Evolutionary conservation across 345 rosid species (phyloP).

Genomic region (Populus deltoides): DNA sequence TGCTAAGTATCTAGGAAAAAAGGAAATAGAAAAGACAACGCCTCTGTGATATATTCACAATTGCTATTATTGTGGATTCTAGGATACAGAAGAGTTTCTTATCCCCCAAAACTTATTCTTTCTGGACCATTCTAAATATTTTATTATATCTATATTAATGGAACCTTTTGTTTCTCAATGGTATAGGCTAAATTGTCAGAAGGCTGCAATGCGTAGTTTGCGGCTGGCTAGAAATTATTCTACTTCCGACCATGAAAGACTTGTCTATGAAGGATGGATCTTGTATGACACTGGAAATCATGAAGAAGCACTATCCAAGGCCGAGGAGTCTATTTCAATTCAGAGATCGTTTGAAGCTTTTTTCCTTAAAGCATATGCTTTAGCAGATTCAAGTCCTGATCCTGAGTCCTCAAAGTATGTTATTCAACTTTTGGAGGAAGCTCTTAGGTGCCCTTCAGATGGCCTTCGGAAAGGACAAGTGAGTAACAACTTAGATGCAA

Average conservation of each 20-base stretch:
- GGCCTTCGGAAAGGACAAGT: conserved; percentile 99
- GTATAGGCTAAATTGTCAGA: conserved; percentile 82
- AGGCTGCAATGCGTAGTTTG: conserved; percentile 88
- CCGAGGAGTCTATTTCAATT: conserved; percentile 75
- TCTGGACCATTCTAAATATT: background rate
- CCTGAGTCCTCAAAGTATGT: conserved; percentile 63
- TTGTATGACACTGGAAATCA: conserved; percentile 89
- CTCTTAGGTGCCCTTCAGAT: conserved; percentile 93
- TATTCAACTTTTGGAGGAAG: conserved; percentile 80
- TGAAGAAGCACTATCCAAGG: conserved; percentile 90
- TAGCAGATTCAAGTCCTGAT: conserved; percentile 72
- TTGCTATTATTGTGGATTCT: background rate
- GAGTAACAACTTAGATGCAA: conserved; percentile 15
- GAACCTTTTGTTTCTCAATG: conserved; percentile 10
- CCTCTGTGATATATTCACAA: background rate
- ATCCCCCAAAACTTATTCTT: background rate
- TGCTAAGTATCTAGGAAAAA: background rate
- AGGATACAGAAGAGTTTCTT: background rate
- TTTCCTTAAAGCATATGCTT: conserved; percentile 90
- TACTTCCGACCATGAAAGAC: conserved; percentile 74
- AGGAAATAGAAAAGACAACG: background rate
- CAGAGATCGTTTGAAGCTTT: conserved; percentile 98
- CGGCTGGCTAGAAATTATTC: conserved; percentile 87
- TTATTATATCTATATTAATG: background rate
- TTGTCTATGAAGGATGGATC: conserved; percentile 97